Evolutionary conservation across 2,329 filamentous ascomycete species (phyloP).

Genomic region (Chrysosphaeria jannelii): DNA sequence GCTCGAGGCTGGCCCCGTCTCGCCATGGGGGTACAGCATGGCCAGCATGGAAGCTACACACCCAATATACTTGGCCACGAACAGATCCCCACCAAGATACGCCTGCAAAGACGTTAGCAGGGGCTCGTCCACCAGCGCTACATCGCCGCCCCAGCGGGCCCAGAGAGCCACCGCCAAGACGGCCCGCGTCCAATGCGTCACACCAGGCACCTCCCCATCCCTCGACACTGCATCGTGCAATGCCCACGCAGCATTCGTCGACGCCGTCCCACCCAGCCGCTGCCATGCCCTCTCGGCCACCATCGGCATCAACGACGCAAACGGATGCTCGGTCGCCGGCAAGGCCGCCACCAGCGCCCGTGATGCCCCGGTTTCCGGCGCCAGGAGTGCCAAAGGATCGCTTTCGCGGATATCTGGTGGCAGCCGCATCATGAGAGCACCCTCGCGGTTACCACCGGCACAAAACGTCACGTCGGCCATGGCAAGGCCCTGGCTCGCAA

Average conservation of each 20-base stretch:
- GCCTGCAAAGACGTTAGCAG: slow-evolving; percentile 14
- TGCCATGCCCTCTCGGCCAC: slow-evolving; percentile 21
- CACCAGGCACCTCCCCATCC: slow-evolving; percentile 35
- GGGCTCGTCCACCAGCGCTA: slow-evolving; percentile 16
- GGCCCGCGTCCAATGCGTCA: slow-evolving; percentile 42
- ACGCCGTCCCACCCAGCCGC: slow-evolving; percentile 15
- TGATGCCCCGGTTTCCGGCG: slow-evolving; percentile 1
- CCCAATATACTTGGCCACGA: slow-evolving; percentile 24
- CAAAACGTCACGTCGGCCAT: slow-evolving; percentile 58
- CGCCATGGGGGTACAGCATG: slow-evolving; percentile 12
- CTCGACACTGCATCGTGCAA: slow-evolving; percentile 44
- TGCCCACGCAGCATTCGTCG: slow-evolving; percentile 31
- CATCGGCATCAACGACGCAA: slow-evolving; percentile 10
- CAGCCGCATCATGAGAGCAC: slow-evolving; percentile 45
- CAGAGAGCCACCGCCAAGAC: slow-evolving; percentile 41
- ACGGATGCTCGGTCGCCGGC: slow-evolving; percentile 7
- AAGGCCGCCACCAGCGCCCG: slow-evolving; percentile 11
- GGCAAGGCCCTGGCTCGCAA: slow-evolving; percentile 15
- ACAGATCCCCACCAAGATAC: slow-evolving; percentile 12
- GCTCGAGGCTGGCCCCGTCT: slow-evolving; percentile 11
- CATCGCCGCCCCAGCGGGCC: slow-evolving; percentile 39
- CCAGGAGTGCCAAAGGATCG: slow-evolving; percentile 24
- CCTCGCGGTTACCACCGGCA: slow-evolving; percentile 59
- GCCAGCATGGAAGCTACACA: slow-evolving; percentile 15
- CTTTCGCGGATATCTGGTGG: slow-evolving; percentile 24